Percentiles rank a stretch among this genome's conserved stretches.
These are phyloP conservation scores for Penicillium longicatenatum DNA, from an alignment of 495 filamentous ascomycete genomes.

Conservation along the genomic window DNA sequence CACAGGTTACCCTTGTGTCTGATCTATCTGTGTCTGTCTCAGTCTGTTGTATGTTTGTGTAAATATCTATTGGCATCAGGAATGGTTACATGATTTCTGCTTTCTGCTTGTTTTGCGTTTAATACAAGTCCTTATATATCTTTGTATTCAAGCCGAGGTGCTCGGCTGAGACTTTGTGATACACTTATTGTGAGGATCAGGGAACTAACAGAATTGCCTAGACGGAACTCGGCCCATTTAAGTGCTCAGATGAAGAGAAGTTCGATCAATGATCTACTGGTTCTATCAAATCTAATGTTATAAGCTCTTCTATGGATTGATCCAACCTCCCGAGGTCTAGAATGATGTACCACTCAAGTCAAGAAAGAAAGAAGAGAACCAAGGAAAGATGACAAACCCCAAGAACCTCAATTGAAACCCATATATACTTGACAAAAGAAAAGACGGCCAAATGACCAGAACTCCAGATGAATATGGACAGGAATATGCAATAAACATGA, in stretches of 20 bases:
- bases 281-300: neutral
- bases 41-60: conserved; percentile 37
- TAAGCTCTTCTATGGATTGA: neutral
- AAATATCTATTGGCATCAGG: conserved; percentile 51
- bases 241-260: neutral
- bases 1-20: conserved; percentile 24
- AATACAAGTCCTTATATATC: neutral
- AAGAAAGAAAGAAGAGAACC: neutral
- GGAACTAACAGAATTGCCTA: neutral
- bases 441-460: conserved; percentile 13
- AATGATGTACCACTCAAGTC: conserved; percentile 4
- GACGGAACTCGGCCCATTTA: neutral
- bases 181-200: neutral
- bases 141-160: neutral
- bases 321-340: conserved; percentile 10
- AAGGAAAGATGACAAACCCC: conserved; percentile 15
- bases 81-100: conserved; percentile 37
- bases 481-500: conserved; percentile 12
- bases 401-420: conserved; percentile 26
- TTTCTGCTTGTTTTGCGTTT: conserved; percentile 24
- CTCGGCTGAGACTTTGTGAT: neutral
- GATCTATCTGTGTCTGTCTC: conserved; percentile 26
- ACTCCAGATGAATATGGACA: conserved; percentile 17
- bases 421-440: conserved; percentile 36
- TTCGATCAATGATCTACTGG: neutral